These are phyloP conservation scores for Jaminaea rosea DNA, from an alignment of 1,284 basidiomycete species.

Conservation along the genomic window DNA sequence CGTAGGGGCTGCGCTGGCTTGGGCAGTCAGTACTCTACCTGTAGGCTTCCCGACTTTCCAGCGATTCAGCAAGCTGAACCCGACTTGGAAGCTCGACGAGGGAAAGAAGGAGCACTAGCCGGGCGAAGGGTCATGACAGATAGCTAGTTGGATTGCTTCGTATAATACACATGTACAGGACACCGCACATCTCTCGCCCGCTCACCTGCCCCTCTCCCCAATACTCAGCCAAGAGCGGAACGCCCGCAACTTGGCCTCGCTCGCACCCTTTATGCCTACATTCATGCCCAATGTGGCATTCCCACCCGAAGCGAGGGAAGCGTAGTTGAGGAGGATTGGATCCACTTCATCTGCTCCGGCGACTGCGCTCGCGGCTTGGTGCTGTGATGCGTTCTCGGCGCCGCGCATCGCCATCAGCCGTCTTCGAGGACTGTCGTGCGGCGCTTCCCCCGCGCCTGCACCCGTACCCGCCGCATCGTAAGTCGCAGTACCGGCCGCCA, in stretches of 20 bases:
- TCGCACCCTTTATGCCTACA: slow-evolving; percentile 12
- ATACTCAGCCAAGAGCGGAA: slow-evolving; percentile 20
- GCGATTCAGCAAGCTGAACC: slow-evolving; percentile 24
- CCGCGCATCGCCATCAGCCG: too few relatives aligned
- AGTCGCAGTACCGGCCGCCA: neutral
- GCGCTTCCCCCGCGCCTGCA: too few relatives aligned
- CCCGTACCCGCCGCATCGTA: neutral
- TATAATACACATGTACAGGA: too few relatives aligned
- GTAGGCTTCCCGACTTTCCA: slow-evolving; percentile 28
- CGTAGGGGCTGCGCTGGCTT: slow-evolving; percentile 3
- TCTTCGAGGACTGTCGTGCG: too few relatives aligned
- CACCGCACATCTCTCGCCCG: neutral
- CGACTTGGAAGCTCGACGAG: slow-evolving; percentile 9
- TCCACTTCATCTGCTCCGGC: neutral
- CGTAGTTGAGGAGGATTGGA: neutral
- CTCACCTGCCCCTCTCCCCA: neutral
- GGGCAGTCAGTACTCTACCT: slow-evolving; percentile 13
- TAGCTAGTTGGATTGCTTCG: neutral
- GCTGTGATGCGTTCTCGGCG: too few relatives aligned
- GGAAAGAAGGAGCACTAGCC: neutral
- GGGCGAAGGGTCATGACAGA: neutral
- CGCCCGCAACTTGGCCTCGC: slow-evolving; percentile 21
- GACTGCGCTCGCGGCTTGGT: too few relatives aligned
- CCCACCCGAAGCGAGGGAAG: neutral
- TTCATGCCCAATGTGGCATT: slow-evolving; percentile 8